Evolutionary conservation across 345 rosid species (phyloP).

Genomic region (Carallia pectinifolia): DNA sequence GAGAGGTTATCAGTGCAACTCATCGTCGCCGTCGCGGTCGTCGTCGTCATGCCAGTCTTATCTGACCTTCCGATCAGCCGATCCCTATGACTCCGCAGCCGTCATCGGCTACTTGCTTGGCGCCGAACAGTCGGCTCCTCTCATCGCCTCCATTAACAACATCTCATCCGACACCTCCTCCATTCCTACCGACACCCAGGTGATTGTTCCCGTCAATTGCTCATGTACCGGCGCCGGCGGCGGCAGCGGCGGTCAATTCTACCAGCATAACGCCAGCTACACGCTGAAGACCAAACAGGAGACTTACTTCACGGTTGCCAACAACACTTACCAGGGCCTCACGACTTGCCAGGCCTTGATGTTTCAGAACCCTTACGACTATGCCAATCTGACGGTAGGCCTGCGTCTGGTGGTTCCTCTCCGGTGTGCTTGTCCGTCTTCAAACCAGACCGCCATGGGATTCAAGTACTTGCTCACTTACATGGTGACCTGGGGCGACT

Average conservation of each 20-base stretch:
- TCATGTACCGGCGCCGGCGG: conserved; percentile 39
- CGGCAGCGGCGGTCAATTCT: conserved; percentile 16
- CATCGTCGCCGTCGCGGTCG: conserved; percentile 15
- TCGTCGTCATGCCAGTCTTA: conserved; percentile 54
- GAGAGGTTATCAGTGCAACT: conserved; percentile 49
- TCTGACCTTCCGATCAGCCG: conserved; percentile 67
- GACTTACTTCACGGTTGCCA: conserved; percentile 59
- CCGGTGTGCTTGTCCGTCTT: conserved; percentile 81
- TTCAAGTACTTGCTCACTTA: conserved; percentile 56
- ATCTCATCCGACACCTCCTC: conserved; percentile 32
- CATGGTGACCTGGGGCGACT: conserved; percentile 42
- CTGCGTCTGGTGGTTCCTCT: conserved; percentile 51
- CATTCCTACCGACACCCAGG: conserved; percentile 30
- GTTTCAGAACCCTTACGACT: conserved; percentile 49
- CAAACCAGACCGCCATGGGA: conserved; percentile 50
- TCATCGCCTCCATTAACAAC: conserved; percentile 55
- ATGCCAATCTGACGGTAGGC: conserved; percentile 21
- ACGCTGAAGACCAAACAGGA: neutral
- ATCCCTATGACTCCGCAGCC: conserved; percentile 42
- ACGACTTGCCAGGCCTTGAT: conserved; percentile 85
- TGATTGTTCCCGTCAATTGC: conserved; percentile 63
- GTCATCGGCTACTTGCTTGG: conserved; percentile 41
- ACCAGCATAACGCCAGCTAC: conserved; percentile 74
- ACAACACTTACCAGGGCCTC: conserved; percentile 81
- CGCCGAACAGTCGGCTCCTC: conserved; percentile 28